Percentiles rank a stretch among this genome's conserved stretches.
Conservation (phyloP, 495 filamentous ascomycete species). For the Hyphodiscus hymeniophilus region DNA sequence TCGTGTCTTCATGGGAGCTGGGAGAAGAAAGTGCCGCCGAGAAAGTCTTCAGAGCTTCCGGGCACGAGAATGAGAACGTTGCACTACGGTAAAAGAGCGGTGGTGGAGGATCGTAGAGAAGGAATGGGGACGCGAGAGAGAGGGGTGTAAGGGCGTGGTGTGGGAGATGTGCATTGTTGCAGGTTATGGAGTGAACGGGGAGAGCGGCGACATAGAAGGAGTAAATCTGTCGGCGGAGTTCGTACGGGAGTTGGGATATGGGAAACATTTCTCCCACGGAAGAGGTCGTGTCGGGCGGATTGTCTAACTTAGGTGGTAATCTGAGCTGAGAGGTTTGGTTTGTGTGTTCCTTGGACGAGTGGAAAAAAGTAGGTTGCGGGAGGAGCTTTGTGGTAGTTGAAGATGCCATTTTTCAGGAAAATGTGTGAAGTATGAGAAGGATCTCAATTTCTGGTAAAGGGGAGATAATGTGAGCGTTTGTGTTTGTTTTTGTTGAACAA, state of each 20-base stretch:
- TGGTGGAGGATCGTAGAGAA: background rate
- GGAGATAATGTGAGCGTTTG: too few species aligned
- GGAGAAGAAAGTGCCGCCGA: background rate
- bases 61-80: background rate
- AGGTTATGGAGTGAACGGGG: background rate
- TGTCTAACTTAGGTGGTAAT: too few species aligned
- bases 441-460: too few species aligned
- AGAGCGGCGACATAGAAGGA: background rate
- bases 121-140: background rate
- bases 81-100: background rate
- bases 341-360: too few species aligned
- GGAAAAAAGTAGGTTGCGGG: too few species aligned
- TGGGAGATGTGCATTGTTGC: background rate
- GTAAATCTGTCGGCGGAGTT: slow-evolving; percentile 8
- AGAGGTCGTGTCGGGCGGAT: too few species aligned
- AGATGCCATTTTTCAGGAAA: too few species aligned
- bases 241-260: slow-evolving; percentile 3
- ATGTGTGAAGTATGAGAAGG: too few species aligned
- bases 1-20: background rate
- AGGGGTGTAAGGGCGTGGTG: background rate
- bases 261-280: background rate
- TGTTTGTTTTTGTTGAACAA: too few species aligned
- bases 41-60: background rate
- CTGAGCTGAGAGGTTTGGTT: too few species aligned
- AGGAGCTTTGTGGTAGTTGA: too few species aligned